A percentile compares a stretch with the other conserved stretches of the same genome.
Conservation (phyloP, 805 yeast species). For the Nadsonia fulvescens region DNA sequence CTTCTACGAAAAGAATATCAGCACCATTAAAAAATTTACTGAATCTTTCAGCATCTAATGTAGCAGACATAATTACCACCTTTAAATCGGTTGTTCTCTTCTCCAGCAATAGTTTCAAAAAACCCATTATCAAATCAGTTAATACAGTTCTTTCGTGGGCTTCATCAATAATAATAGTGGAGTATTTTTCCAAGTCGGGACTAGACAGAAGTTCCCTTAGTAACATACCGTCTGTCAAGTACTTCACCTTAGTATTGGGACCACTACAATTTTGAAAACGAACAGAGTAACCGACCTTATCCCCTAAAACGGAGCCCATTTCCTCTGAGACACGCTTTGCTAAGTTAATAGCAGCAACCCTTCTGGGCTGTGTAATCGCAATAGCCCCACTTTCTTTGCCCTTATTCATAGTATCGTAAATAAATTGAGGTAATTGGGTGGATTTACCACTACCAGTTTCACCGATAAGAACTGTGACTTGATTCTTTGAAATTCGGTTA, state of each 20-base stretch:
- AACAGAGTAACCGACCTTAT: constrained; percentile 80
- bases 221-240: constrained; percentile 94
- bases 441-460: constrained; percentile 98
- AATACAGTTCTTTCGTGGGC: constrained; percentile 93
- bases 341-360: constrained; percentile 91
- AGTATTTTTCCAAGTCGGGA: constrained; percentile 40
- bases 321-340: constrained; percentile 90
- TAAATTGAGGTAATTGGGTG: constrained; percentile 86
- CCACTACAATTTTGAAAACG: constrained; percentile 63
- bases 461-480: constrained; percentile 73
- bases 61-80: constrained; percentile 88
- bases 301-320: constrained; percentile 58
- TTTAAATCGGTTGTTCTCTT: constrained; percentile 40
- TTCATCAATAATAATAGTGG: constrained; percentile 76
- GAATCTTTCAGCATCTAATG: constrained; percentile 78
- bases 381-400: constrained; percentile 29
- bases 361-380: constrained; percentile 92
- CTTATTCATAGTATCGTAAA: constrained; percentile 30
- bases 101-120: constrained; percentile 47
- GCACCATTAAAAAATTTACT: constrained; percentile 57
- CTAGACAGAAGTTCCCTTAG: constrained; percentile 78
- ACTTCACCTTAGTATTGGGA: constrained; percentile 51
- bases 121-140: constrained; percentile 80
- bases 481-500: constrained; percentile 32
- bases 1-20: constrained; percentile 76